A percentile compares a stretch with the other conserved stretches of the same genome.
phyloP scores from a whole-genome alignment of 1,284 basidiomycete genomes.

The Sutorius eximius region DNA sequence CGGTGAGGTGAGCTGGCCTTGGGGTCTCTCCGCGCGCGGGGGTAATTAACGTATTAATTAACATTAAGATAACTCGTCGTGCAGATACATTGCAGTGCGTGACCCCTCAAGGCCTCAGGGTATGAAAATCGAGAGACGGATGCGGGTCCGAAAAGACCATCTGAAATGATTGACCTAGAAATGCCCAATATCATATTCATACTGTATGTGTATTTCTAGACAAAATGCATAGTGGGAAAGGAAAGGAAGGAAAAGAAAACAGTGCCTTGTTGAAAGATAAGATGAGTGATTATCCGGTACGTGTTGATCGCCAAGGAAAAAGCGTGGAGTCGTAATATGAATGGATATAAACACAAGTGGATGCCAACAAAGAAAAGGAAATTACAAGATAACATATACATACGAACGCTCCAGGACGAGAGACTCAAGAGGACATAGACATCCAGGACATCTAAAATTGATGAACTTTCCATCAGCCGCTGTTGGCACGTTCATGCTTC shows the following conservation, averaged over 20 bases:
- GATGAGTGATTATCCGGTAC: not conserved
- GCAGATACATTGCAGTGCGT: no score
- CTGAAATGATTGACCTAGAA: not conserved
- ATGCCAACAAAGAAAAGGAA: not conserved
- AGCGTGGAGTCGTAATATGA: not conserved
- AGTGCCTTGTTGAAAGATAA: not conserved
- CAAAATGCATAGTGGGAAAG: not conserved
- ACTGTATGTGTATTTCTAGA: conserved; percentile 1
- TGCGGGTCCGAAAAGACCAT: not conserved
- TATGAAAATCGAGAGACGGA: not conserved
- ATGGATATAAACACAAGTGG: not conserved
- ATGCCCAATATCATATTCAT: not conserved
- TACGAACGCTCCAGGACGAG: not conserved
- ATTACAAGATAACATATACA: conserved; percentile 1
- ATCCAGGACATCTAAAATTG: not conserved
- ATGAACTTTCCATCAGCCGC: conserved; percentile 9
- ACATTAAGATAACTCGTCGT: no score
- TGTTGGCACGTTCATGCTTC: conserved; percentile 13
- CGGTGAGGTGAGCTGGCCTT: no score
- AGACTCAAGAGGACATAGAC: not conserved
- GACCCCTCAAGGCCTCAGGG: no score
- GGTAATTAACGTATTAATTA: not conserved
- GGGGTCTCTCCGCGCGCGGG: no score
- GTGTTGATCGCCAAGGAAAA: not conserved
- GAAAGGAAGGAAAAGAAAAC: not conserved